Conservation (phyloP, 768 basidiomycete genomes). For the Collybia sordida region DNA sequence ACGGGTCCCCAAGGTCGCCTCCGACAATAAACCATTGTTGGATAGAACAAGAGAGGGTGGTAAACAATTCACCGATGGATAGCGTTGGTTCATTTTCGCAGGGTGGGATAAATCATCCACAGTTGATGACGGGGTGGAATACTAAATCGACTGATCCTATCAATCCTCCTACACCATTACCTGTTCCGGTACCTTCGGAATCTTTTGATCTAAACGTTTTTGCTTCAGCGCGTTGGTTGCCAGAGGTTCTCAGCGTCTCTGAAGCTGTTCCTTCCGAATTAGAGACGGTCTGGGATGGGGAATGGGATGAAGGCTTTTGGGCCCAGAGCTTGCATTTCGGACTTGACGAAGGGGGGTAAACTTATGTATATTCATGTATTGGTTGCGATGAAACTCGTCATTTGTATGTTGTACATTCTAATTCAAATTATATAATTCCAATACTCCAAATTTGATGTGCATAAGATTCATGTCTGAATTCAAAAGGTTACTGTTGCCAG, state of each 20-base stretch:
- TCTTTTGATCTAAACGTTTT: conserved; percentile 8
- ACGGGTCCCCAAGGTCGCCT: neutral
- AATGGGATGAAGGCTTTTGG: conserved; percentile 12
- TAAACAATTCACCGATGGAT: neutral
- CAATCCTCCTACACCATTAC: too few species aligned
- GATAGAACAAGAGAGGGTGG: too few species aligned
- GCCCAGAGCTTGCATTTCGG: neutral
- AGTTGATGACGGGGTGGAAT: too few species aligned
- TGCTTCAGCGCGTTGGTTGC: neutral
- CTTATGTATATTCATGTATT: too few species aligned
- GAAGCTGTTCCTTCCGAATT: conserved; percentile 5
- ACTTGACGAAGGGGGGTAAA: too few species aligned
- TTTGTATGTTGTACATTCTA: too few species aligned
- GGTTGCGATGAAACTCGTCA: too few species aligned
- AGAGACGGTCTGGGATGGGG: conserved; percentile 13
- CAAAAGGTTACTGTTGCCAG: too few species aligned
- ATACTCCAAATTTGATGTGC: too few species aligned
- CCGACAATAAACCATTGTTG: neutral
- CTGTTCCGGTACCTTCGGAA: neutral
- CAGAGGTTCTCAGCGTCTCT: neutral
- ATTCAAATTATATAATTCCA: too few species aligned
- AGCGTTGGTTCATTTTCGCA: neutral
- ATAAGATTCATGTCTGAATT: too few species aligned
- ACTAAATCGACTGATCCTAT: too few species aligned
- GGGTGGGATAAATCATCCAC: neutral